Percentiles rank a stretch among this genome's conserved stretches.
Evolutionary conservation across 805 yeast genomes (phyloP).

Genomic region (Ogataea wickerhamii): DNA sequence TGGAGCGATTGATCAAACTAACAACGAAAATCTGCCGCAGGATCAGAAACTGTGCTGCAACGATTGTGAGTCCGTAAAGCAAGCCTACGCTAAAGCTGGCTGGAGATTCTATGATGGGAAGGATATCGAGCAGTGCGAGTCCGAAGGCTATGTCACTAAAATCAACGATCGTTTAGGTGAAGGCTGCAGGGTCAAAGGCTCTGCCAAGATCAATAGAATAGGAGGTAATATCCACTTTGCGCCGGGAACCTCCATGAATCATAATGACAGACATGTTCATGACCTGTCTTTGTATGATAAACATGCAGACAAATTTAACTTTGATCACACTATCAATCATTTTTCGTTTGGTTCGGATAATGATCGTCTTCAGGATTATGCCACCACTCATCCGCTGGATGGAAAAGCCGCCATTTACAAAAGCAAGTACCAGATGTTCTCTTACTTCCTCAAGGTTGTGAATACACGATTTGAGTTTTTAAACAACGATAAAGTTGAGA

Average conservation of each 20-base stretch:
- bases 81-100: conserved; percentile 69
- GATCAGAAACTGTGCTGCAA: conserved; percentile 68
- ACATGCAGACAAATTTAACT: conserved; percentile 55
- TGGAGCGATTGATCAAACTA: conserved; percentile 66
- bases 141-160: conserved; percentile 74
- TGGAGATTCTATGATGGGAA: conserved; percentile 94
- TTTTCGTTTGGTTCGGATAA: conserved; percentile 75
- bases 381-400: conserved; percentile 66
- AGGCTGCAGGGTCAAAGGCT: conserved; percentile 87
- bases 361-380: conserved; percentile 27
- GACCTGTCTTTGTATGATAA: conserved; percentile 72
- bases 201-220: conserved; percentile 75
- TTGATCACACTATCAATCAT: conserved; percentile 75
- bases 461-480: conserved; percentile 80
- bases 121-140: conserved; percentile 85
- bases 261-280: conserved; percentile 67
- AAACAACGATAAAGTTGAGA: conserved; percentile 52
- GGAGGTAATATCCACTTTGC: conserved; percentile 94
- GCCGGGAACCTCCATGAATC: conserved; percentile 77
- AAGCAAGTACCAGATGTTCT: conserved; percentile 58
- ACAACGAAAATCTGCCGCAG: conserved; percentile 37
- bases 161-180: conserved; percentile 60
- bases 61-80: conserved; percentile 74
- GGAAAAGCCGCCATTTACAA: conserved; percentile 39
- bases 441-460: conserved; percentile 86